Conservation (phyloP, 2,329 filamentous ascomycete species). For the Xylariaceae sp. region DNA sequence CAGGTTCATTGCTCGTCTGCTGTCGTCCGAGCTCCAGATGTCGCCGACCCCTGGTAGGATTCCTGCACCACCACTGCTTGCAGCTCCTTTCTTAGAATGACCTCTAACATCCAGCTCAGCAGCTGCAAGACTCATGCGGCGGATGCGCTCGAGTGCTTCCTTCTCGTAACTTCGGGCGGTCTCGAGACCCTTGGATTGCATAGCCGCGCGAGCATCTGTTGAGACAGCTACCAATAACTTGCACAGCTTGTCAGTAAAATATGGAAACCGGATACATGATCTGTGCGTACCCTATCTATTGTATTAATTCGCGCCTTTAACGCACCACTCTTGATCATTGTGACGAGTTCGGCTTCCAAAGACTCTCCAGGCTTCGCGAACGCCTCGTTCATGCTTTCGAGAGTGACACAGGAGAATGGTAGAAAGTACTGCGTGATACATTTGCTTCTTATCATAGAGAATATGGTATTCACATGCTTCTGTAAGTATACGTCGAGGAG, state of each 20-base stretch:
- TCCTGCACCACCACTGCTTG: conserved; percentile 1
- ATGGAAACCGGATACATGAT: background rate
- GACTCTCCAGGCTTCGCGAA: conserved; percentile 63
- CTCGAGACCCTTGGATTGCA: conserved; percentile 66
- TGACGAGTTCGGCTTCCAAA: conserved; percentile 70
- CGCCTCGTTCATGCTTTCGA: conserved; percentile 71
- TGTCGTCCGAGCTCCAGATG: conserved; percentile 17
- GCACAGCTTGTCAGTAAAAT: conserved; percentile 15
- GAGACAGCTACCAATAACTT: conserved; percentile 70
- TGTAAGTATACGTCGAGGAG: conserved; percentile 85
- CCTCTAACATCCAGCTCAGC: conserved; percentile 69
- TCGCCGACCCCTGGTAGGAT: conserved; percentile 20
- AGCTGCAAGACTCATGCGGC: conserved; percentile 70
- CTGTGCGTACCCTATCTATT: conserved; percentile 60
- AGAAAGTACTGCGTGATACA: conserved; percentile 91
- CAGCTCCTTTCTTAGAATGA: conserved; percentile 11
- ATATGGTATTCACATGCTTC: conserved; percentile 66
- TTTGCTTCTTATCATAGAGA: conserved; percentile 75
- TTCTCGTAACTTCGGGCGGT: conserved; percentile 68
- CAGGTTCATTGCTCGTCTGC: conserved; percentile 4
- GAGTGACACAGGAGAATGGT: conserved; percentile 82
- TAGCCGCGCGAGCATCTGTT: conserved; percentile 59
- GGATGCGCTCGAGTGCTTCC: conserved; percentile 70
- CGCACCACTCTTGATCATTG: conserved; percentile 68
- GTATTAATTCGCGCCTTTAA: conserved; percentile 81